These are phyloP conservation scores for Kwoniella newhampshirensis DNA, from an alignment of 768 basidiomycete genomes.

Conservation along the genomic window DNA sequence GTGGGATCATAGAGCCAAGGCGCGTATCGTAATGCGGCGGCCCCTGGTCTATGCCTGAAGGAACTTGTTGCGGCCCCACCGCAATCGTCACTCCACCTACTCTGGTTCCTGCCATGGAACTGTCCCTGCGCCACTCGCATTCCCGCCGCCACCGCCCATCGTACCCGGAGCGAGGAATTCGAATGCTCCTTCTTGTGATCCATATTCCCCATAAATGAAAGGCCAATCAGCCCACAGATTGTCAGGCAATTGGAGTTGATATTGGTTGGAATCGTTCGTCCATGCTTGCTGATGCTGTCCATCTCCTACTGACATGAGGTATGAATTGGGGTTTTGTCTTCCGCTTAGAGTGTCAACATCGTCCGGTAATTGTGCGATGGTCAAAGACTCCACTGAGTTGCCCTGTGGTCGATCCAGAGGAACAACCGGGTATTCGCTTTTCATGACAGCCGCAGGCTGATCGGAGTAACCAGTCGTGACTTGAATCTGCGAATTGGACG, in stretches of 20 bases:
- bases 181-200: slow-evolving; percentile 33
- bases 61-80: too few relatives aligned
- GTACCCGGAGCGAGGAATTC: slow-evolving; percentile 24
- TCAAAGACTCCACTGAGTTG: slow-evolving; percentile 3
- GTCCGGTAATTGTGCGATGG: not conserved
- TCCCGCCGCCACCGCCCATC: too few relatives aligned
- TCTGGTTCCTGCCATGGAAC: too few relatives aligned
- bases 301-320: not conserved
- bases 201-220: slow-evolving; percentile 24
- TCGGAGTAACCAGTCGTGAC: too few relatives aligned
- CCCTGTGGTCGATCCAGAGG: not conserved
- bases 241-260: slow-evolving; percentile 27
- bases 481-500: too few relatives aligned
- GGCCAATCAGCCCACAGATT: slow-evolving; percentile 41
- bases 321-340: not conserved
- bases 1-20: too few relatives aligned
- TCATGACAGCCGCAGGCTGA: too few relatives aligned
- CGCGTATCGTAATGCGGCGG: too few relatives aligned
- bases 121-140: too few relatives aligned
- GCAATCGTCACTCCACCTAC: too few relatives aligned
- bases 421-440: not conserved
- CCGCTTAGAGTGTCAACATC: not conserved
- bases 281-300: not conserved
- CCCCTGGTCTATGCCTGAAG: too few relatives aligned
- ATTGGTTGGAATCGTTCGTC: slow-evolving; percentile 2